Base-by-base conservation (phyloP, 768 basidiomycete genomes). In the Pleurotus sapidus region DNA sequence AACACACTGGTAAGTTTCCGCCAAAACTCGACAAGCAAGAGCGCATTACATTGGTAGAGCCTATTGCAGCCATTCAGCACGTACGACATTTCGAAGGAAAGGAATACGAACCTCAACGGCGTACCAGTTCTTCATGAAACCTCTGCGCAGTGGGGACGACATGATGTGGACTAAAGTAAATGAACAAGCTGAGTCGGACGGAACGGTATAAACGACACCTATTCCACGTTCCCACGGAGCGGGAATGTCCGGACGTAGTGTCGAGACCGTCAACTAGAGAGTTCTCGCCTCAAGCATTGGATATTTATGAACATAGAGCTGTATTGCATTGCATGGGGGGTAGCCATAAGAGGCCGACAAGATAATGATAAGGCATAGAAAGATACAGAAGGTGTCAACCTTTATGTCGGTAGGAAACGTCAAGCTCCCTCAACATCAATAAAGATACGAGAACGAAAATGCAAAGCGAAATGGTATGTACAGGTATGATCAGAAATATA, bases 101-200 rank as follows among this genome's bases (percentile, higher is more conserved):
- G 30, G 30, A 34, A 34, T 34, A 71, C 76, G 15, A 53, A 85
- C 86, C 83, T 89, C 89, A 63, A 87, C 74, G 74, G 88, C 87
- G 66, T 79, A 86, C 87, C 87, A 88, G 72, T 89, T 78, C 71
- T 78, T 84, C 78, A 84, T 76, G 60, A 82, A 72, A 18, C 64
- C 55, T 60, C 67, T 77, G 59, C 76, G 77, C 48, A 75, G 58
- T 39, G 68, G 69, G 7, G 55, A 57, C 25, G 64, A 60, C 49
- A 61, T 34, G 57, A 57, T 47, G 51, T 54, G 18, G 17, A 24
- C 18, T n/a, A 39, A 54, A 15, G n/a, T 34, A 23, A 34, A 9
- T 17, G 12, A 34, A 30, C 49, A n/a, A 30, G 27, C 2, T 27
- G 12, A 23, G 8, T 34, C 30, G 30, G 15, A 25, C 34, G n/a